Evolutionary conservation across 1,284 basidiomycete genomes (phyloP).

Genomic region (Cronartium quercuum): DNA sequence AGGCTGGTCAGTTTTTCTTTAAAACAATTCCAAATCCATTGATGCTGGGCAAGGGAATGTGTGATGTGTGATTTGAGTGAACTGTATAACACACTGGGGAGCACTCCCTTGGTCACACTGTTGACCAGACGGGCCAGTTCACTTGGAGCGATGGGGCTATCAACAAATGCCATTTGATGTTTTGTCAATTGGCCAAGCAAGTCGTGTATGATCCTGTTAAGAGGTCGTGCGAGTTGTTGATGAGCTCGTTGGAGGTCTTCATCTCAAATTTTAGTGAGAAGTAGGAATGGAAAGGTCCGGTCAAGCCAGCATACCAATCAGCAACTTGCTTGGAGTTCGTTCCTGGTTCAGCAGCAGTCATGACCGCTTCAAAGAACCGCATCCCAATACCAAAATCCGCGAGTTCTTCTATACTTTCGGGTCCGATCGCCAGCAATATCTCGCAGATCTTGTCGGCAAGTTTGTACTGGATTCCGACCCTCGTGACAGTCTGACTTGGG

Average conservation of each 20-base stretch:
- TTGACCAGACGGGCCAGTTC: slow-evolving; percentile 5
- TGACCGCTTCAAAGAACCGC: slow-evolving; percentile 31
- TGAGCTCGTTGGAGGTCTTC: too few species aligned
- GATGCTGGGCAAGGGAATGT: neutral
- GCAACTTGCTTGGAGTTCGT: slow-evolving; percentile 14
- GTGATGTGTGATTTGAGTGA: neutral
- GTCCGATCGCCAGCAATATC: slow-evolving; percentile 59
- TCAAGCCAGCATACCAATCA: slow-evolving; percentile 17
- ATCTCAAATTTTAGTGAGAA: too few species aligned
- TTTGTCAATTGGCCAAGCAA: slow-evolving; percentile 68
- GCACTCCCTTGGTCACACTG: neutral
- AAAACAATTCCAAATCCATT: neutral
- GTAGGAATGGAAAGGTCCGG: too few species aligned
- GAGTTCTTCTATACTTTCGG: slow-evolving; percentile 60
- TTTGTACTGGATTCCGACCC: slow-evolving; percentile 58
- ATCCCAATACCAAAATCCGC: slow-evolving; percentile 53
- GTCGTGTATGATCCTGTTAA: slow-evolving; percentile 75
- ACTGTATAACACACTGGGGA: neutral
- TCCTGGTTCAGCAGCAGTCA: neutral
- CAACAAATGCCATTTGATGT: slow-evolving; percentile 47
- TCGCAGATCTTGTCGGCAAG: slow-evolving; percentile 64
- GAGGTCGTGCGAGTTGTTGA: neutral
- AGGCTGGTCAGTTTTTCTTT: neutral
- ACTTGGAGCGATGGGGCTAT: slow-evolving; percentile 9
- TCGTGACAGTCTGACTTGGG: slow-evolving; percentile 61